Conservation (phyloP, 1,139 yeast species). For the Protomyces inundatus region DNA sequence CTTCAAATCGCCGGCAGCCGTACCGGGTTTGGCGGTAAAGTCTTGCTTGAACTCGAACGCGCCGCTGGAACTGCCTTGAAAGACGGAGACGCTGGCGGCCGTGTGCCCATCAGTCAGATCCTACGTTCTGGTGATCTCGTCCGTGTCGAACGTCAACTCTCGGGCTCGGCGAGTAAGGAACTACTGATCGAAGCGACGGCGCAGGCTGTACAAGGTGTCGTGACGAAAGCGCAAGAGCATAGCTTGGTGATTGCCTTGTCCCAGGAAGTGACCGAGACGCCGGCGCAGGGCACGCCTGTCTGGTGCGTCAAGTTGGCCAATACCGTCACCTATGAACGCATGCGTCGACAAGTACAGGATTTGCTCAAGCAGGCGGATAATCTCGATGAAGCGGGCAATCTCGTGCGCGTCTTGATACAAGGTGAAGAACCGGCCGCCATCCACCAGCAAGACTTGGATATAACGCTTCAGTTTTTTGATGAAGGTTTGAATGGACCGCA, state of each 20-base stretch:
- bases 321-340: constrained; percentile 49
- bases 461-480: constrained; percentile 46
- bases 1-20: constrained; percentile 9
- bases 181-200: background rate
- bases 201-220: constrained; percentile 52
- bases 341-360: constrained; percentile 73
- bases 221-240: constrained; percentile 48
- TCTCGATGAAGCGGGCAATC: constrained; percentile 33
- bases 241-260: constrained; percentile 58
- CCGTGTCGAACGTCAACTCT: constrained; percentile 18
- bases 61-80: background rate
- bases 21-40: constrained; percentile 28
- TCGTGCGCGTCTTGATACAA: constrained; percentile 28
- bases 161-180: constrained; percentile 3
- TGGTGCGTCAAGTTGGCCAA: constrained; percentile 43
- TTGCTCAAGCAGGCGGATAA: constrained; percentile 46
- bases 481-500: constrained; percentile 63
- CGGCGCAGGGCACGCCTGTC: constrained; percentile 34
- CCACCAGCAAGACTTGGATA: background rate
- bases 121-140: constrained; percentile 28
- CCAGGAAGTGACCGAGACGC: constrained; percentile 44
- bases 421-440: background rate
- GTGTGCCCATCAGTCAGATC: background rate
- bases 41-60: constrained; percentile 11
- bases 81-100: background rate